phyloP scores from a whole-genome alignment of 352 stramenopile genomes.

The Phytophthora ohioensis region DNA sequence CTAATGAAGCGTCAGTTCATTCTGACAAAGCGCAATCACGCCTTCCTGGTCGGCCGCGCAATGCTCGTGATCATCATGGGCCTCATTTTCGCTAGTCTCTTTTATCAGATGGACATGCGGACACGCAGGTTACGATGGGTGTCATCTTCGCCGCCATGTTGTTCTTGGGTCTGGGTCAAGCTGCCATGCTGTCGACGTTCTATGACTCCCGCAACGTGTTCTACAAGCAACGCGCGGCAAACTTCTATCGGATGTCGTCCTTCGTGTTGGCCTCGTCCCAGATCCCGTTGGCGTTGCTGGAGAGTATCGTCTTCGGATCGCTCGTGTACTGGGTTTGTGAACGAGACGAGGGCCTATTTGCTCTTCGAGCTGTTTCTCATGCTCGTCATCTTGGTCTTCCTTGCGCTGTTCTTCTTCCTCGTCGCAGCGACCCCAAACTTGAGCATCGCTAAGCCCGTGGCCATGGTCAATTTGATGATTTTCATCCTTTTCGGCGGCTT shows the following conservation, averaged over 20 bases:
- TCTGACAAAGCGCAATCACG: constrained; percentile 69
- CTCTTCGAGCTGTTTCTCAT: constrained; percentile 81
- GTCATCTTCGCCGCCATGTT: constrained; percentile 87
- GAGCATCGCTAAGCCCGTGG: constrained; percentile 64
- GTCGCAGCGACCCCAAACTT: constrained; percentile 47
- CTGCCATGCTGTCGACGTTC: constrained; percentile 80
- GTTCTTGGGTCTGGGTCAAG: constrained; percentile 77
- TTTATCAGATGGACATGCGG: constrained; percentile 59
- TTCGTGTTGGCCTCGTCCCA: constrained; percentile 78
- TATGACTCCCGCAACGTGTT: constrained; percentile 77
- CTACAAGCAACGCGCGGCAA: constrained; percentile 90
- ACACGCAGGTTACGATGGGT: constrained; percentile 75
- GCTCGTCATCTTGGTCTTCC: constrained; percentile 62
- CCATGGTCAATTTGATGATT: constrained; percentile 63
- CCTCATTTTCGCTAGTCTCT: constrained; percentile 58
- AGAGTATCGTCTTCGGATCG: constrained; percentile 87
- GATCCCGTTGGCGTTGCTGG: constrained; percentile 69
- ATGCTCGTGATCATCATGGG: constrained; percentile 65
- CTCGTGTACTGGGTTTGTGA: constrained; percentile 88
- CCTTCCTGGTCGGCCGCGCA: constrained; percentile 58
- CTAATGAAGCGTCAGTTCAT: constrained; percentile 73
- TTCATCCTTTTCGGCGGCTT: constrained; percentile 81
- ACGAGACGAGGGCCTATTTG: constrained; percentile 59
- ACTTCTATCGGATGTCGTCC: constrained; percentile 87
- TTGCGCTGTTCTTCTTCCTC: constrained; percentile 65